Conservation (phyloP, 169 alveolate species). For the Plasmodium adleri region DNA sequence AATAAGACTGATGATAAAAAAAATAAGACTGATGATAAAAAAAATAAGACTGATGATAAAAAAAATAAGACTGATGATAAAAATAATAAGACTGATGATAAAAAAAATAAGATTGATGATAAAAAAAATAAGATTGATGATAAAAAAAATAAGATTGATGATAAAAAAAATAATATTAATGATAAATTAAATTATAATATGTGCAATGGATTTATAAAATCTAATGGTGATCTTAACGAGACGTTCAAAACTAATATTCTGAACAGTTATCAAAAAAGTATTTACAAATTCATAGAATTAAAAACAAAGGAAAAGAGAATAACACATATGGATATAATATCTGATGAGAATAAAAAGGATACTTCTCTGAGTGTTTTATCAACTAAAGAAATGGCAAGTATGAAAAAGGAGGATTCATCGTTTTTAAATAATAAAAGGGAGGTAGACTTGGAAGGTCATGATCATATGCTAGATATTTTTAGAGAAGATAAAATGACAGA, state of each 20-base stretch:
- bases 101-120: neutral
- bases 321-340: neutral
- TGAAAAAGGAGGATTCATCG: no score
- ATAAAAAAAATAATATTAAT: neutral
- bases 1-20: neutral
- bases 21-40: neutral
- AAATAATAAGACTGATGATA: neutral
- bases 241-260: slow-evolving; percentile 20
- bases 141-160: neutral
- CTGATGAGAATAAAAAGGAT: no score
- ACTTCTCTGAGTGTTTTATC: no score
- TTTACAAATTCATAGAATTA: slow-evolving; percentile 35
- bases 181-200: neutral
- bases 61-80: neutral
- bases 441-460: no score
- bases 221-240: slow-evolving; percentile 6
- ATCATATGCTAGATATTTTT: no score
- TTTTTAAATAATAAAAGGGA: no score
- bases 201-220: no score
- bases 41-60: neutral
- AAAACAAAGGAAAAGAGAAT: slow-evolving; percentile 17
- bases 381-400: no score
- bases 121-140: neutral
- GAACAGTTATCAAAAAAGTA: slow-evolving; percentile 10
- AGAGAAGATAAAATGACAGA: no score